Percentiles rank a stretch among this genome's conserved stretches.
These are phyloP conservation scores for Leishmania tarentolae DNA, from an alignment of 208 protist genomes.

Conservation along the genomic window DNA sequence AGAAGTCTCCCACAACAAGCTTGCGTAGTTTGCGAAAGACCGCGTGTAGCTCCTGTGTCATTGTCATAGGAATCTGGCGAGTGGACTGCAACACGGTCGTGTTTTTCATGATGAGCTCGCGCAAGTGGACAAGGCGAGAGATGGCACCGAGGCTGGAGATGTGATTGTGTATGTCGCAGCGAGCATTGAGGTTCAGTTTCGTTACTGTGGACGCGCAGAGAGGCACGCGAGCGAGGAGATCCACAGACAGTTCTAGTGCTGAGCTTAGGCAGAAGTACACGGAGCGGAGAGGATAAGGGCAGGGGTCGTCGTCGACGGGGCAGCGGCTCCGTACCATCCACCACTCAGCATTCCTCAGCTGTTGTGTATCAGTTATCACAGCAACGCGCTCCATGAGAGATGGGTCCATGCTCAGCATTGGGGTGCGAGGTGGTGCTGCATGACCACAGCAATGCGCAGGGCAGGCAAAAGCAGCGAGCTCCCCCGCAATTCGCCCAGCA, in stretches of 20 bases:
- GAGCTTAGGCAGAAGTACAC: constrained; percentile 27
- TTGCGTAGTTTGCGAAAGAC: constrained; percentile 29
- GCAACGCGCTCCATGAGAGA: constrained; percentile 11
- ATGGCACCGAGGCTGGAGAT: constrained; percentile 27
- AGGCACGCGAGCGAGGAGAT: constrained; percentile 29
- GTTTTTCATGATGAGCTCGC: constrained; percentile 35
- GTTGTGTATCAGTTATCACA: constrained; percentile 15
- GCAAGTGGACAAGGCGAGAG: constrained; percentile 26
- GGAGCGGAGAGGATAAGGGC: constrained; percentile 24
- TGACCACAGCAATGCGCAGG: constrained; percentile 7
- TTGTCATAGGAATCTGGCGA: constrained; percentile 12
- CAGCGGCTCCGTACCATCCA: constrained; percentile 25
- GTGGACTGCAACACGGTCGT: constrained; percentile 21
- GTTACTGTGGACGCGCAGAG: constrained; percentile 27
- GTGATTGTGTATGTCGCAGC: constrained; percentile 27
- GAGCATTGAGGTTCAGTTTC: constrained; percentile 27
- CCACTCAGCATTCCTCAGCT: constrained; percentile 22
- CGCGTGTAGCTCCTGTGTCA: constrained; percentile 27
- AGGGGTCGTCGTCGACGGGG: background rate
- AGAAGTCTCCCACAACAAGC: constrained; percentile 33
- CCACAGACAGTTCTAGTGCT: constrained; percentile 19
- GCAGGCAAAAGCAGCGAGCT: constrained; percentile 11
- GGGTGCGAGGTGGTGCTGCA: background rate
- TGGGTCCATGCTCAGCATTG: constrained; percentile 21
- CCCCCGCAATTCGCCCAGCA: constrained; percentile 3